Percentiles rank a stretch among this genome's conserved stretches.
Evolutionary conservation across 2,329 filamentous ascomycete species (phyloP).

Genomic region (Fragosphaeria purpurea): DNA sequence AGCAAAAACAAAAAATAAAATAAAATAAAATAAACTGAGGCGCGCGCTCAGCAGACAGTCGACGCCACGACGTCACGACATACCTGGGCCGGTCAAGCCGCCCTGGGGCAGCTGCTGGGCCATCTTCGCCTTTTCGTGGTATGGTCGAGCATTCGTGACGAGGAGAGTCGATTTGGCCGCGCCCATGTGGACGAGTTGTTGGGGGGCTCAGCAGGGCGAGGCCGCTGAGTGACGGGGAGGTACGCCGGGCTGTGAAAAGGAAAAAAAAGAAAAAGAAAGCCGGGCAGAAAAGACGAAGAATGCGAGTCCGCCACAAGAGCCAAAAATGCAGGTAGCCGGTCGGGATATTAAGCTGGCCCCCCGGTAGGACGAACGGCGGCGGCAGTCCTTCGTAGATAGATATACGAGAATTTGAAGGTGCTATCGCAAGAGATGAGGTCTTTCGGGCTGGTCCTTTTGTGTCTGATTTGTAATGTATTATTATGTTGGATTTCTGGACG

Average conservation of each 20-base stretch:
- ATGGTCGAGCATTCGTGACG: constrained; percentile 8
- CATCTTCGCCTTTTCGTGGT: constrained; percentile 11
- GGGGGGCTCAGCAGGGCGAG: not conserved
- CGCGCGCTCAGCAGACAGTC: not conserved
- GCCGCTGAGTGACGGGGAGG: not conserved
- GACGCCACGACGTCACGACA: constrained; percentile 14
- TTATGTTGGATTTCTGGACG: too few relatives aligned
- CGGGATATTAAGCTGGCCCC: too few relatives aligned
- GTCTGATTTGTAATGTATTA: too few relatives aligned
- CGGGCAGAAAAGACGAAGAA: not conserved
- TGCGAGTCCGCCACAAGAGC: too few relatives aligned
- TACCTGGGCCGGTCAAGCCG: constrained; percentile 32
- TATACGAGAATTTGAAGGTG: too few relatives aligned
- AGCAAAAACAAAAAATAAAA: not conserved
- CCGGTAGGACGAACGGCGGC: too few relatives aligned
- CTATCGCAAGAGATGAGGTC: too few relatives aligned
- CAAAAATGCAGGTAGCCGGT: too few relatives aligned
- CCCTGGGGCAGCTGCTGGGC: constrained; percentile 16
- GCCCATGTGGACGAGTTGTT: constrained; percentile 10
- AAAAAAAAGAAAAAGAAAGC: not conserved
- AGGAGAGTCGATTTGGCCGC: constrained; percentile 12
- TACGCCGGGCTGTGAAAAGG: not conserved
- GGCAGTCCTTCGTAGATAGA: too few relatives aligned
- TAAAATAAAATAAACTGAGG: not conserved
- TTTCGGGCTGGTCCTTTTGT: too few relatives aligned